Percentiles rank a stretch among this genome's conserved stretches.
These are phyloP conservation scores for Podospora anserina DNA, from an alignment of 495 filamentous ascomycete genomes.

Conservation along the genomic window DNA sequence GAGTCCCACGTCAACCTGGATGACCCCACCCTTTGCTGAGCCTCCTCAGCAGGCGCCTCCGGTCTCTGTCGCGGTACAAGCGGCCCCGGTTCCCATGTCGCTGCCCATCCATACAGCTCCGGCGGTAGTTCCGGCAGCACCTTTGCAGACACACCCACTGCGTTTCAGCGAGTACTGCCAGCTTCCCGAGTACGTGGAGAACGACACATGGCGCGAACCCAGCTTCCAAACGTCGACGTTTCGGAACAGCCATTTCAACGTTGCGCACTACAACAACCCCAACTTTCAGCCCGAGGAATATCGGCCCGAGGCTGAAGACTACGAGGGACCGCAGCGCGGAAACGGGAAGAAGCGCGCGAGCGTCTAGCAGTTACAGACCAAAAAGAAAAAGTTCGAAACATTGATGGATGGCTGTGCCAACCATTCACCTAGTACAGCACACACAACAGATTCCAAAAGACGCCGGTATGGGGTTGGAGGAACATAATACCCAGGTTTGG, in stretches of 20 bases:
- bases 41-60: conserved; percentile 30
- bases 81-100: conserved; percentile 31
- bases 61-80: conserved; percentile 12
- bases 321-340: conserved; percentile 28
- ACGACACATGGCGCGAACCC: conserved; percentile 44
- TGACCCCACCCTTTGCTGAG: conserved; percentile 36
- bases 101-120: conserved; percentile 11
- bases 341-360: conserved; percentile 40
- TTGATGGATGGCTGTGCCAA: conserved; percentile 16
- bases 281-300: conserved; percentile 77
- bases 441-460: neutral
- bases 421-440: neutral
- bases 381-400: neutral
- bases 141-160: conserved; percentile 37
- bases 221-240: conserved; percentile 53
- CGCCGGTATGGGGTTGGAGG: conserved; percentile 4
- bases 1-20: conserved; percentile 43
- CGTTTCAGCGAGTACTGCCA: conserved; percentile 49
- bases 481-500: conserved; percentile 8
- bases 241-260: conserved; percentile 69
- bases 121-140: conserved; percentile 21
- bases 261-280: conserved; percentile 77
- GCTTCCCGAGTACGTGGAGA: conserved; percentile 39
- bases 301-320: conserved; percentile 42
- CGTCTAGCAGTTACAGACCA: conserved; percentile 20